Evolutionary conservation across 2,329 filamentous ascomycete species (phyloP).

Genomic region (Curvularia spicifera): DNA sequence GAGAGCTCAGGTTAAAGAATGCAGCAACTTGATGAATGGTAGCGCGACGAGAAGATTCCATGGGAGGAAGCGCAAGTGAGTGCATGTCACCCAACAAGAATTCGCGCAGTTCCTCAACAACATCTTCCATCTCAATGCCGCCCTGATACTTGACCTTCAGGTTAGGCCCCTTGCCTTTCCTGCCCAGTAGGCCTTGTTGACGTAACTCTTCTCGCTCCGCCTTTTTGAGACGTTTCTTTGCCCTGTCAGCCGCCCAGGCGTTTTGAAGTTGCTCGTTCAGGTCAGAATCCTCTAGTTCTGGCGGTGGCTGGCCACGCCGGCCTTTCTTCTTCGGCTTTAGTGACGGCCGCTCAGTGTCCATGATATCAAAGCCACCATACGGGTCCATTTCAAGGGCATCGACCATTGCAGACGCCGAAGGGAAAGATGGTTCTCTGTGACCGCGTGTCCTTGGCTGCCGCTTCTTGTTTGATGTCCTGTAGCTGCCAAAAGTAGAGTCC

Average conservation of each 20-base stretch:
- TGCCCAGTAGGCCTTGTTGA: constrained; percentile 53
- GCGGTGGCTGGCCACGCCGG: constrained; percentile 59
- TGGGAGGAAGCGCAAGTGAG: constrained; percentile 78
- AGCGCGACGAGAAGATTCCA: constrained; percentile 79
- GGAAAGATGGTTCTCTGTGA: constrained; percentile 50
- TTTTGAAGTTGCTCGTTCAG: constrained; percentile 50
- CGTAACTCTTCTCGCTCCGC: constrained; percentile 56
- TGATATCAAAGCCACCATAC: constrained; percentile 78
- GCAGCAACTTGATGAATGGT: constrained; percentile 79
- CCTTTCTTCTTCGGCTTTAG: constrained; percentile 70
- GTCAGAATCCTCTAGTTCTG: constrained; percentile 55
- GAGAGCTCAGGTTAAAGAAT: constrained; percentile 79
- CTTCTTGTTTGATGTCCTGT: constrained; percentile 38
- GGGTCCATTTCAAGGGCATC: constrained; percentile 65
- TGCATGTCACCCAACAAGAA: constrained; percentile 71
- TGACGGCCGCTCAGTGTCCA: constrained; percentile 79
- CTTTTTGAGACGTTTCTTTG: constrained; percentile 56
- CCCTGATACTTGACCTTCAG: constrained; percentile 73
- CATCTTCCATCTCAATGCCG: constrained; percentile 73
- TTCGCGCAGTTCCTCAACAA: constrained; percentile 72
- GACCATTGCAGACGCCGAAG: constrained; percentile 62
- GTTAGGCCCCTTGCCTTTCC: constrained; percentile 53
- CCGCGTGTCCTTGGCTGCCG: constrained; percentile 25
- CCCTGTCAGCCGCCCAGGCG: constrained; percentile 54
- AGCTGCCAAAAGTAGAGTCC: constrained; percentile 19